Evolutionary conservation across 352 stramenopile genomes (phyloP), one percentile per base, ranked within the genome.

Genomic region (Blastocystis sp.): DNA sequence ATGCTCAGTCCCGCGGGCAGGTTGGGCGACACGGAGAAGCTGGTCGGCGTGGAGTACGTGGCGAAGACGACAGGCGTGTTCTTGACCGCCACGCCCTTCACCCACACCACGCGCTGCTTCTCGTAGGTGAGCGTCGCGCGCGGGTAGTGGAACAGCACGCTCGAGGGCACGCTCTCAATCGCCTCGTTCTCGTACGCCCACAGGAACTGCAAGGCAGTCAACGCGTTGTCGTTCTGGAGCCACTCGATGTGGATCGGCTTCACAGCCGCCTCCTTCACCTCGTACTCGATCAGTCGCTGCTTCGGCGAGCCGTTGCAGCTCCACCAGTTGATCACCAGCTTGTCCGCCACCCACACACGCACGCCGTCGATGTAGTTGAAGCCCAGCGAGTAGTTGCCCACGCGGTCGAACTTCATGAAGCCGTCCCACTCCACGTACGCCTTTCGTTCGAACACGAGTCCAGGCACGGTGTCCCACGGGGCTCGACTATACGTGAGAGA

Each of bases 341-440:
- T 2, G 12, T 51, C 66, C 9, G 71, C 59, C 29, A 82, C 26
- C 55, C n/a, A 51, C 10, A 82, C 3, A 29, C 74, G 74, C n/a
- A 51, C 24, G n/a, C 37, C 29, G 41, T 82, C 26, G 16, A 16
- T 33, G 13, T 31, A 66, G 29, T 76, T 39, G 29, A 82, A 55
- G 45, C 45, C 45, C 45, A 55, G 6, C 45, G 45, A 19, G 45
- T 55, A 88, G 35, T 45, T 88, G 45, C 77, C 77, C 26, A 61
- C 37, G 19, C 60, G 31, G n/a, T 1, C 24, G 45, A 88, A 76
- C 19, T 88, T 16, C 39, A 88, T 35, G 19, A 62, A 74, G 19
- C 77, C 77, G 4, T 88, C 63, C 61, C 61, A 88, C 51, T 88
- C 77, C 45, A 55, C 45, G 45, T 19, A 55, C 45, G 16, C 6